These are phyloP conservation scores for Avena sativa DNA, from an alignment of 176 grass and related monocot genomes.

Conservation along the genomic window DNA sequence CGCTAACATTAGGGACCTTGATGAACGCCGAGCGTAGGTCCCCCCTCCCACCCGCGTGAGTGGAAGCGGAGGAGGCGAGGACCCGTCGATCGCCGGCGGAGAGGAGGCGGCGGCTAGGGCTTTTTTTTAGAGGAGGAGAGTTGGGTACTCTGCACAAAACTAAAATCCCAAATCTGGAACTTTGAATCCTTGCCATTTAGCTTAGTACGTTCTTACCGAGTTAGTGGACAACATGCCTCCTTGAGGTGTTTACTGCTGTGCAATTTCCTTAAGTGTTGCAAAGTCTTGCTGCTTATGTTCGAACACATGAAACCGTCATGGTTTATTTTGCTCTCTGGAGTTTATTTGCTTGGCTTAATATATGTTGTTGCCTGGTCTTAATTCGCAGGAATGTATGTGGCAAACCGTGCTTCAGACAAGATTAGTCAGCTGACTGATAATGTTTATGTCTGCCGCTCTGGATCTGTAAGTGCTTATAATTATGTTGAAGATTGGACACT, in stretches of 20 bases:
- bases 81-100: too few relatives aligned
- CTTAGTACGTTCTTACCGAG: background rate
- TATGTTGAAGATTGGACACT: background rate
- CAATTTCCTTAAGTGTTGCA: background rate
- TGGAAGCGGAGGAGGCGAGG: too few relatives aligned
- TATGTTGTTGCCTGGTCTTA: constrained; percentile 10
- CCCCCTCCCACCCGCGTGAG: too few relatives aligned
- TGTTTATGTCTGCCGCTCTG: constrained; percentile 89
- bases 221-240: background rate
- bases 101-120: too few relatives aligned
- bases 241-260: background rate
- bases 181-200: background rate
- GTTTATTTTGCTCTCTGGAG: background rate
- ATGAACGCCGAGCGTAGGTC: too few relatives aligned
- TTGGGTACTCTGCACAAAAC: too few relatives aligned
- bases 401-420: constrained; percentile 87
- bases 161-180: background rate
- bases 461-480: constrained; percentile 71
- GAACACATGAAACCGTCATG: background rate
- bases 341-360: constrained; percentile 9
- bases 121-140: too few relatives aligned
- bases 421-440: constrained; percentile 88
- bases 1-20: too few relatives aligned
- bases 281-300: background rate
- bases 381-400: constrained; percentile 87